Conservation (phyloP, 1,139 yeast genomes). For the Yamadazyma diddensiae region DNA sequence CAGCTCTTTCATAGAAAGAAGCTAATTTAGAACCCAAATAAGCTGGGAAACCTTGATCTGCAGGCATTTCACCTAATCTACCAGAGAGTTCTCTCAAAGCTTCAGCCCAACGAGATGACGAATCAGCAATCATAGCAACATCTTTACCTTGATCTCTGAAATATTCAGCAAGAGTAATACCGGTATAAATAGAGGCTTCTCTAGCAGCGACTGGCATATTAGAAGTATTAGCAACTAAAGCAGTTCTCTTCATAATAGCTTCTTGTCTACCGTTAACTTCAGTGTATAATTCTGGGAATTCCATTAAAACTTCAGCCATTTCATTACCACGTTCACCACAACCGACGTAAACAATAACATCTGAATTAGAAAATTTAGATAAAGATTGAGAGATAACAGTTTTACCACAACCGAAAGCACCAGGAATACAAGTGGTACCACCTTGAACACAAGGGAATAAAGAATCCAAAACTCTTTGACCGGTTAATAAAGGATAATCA, state of each 20-base stretch:
- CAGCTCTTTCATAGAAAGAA: conserved; percentile 99
- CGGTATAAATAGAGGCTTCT: conserved; percentile 98
- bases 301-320: conserved; percentile 99
- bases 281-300: conserved; percentile 95
- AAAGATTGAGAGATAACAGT: conserved; percentile 97
- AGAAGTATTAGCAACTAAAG: conserved; percentile 96
- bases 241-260: conserved; percentile 99
- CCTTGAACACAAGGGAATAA: conserved; percentile 99
- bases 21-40: conserved; percentile 98
- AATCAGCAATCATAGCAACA: conserved; percentile 99
- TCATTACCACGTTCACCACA: conserved; percentile 96
- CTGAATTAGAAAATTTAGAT: conserved; percentile 96
- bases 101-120: conserved; percentile 99
- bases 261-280: conserved; percentile 91
- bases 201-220: conserved; percentile 99
- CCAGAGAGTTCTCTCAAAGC: conserved; percentile 99
- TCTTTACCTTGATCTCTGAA: conserved; percentile 99
- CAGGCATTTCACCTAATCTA: conserved; percentile 99
- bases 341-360: conserved; percentile 91
- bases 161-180: conserved; percentile 97
- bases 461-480: conserved; percentile 97
- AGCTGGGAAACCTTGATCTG: conserved; percentile 99
- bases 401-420: conserved; percentile 99
- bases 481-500: conserved; percentile 91
- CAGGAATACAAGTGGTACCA: conserved; percentile 99